Conservation (phyloP, 2,329 filamentous ascomycete genomes). For the Cladophialophora bantiana region DNA sequence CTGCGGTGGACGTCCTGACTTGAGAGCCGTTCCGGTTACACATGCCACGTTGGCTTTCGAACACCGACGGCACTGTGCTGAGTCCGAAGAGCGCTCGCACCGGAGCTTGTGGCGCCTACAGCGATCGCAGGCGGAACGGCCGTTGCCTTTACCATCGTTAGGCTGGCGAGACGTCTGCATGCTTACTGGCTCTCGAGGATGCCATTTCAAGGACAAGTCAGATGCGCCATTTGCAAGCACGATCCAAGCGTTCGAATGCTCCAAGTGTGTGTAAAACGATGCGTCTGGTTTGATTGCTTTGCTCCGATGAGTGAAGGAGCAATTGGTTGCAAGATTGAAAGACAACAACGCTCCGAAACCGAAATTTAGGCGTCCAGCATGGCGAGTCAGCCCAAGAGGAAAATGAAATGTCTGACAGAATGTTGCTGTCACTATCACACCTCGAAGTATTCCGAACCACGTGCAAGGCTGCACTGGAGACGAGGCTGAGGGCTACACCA, state of each 20-base stretch:
- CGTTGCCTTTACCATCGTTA: neutral
- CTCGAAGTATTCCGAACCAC: too few relatives aligned
- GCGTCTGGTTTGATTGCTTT: neutral
- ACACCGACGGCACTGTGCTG: conserved; percentile 8
- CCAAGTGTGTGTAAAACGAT: neutral
- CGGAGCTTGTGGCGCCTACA: conserved; percentile 8
- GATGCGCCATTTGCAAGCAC: neutral
- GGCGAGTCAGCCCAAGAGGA: too few relatives aligned
- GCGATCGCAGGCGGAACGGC: conserved; percentile 8
- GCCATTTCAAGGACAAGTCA: neutral
- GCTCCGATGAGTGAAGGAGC: neutral
- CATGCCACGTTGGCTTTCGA: conserved; percentile 8
- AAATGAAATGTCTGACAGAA: too few relatives aligned
- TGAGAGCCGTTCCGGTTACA: conserved; percentile 9
- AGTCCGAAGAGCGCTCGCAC: conserved; percentile 13
- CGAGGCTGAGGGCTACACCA: too few relatives aligned
- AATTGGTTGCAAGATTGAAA: too few relatives aligned
- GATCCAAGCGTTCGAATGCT: neutral
- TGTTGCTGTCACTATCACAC: too few relatives aligned
- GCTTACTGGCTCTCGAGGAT: neutral
- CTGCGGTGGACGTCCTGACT: conserved; percentile 3
- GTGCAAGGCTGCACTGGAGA: too few relatives aligned
- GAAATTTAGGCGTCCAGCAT: too few relatives aligned
- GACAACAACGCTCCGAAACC: too few relatives aligned
- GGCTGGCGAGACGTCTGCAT: neutral